Percentiles rank a stretch among this genome's conserved stretches.
Evolutionary conservation across 192 early-diverging fungal genomes (phyloP).

Genomic region (Cladochytrium replicatum): DNA sequence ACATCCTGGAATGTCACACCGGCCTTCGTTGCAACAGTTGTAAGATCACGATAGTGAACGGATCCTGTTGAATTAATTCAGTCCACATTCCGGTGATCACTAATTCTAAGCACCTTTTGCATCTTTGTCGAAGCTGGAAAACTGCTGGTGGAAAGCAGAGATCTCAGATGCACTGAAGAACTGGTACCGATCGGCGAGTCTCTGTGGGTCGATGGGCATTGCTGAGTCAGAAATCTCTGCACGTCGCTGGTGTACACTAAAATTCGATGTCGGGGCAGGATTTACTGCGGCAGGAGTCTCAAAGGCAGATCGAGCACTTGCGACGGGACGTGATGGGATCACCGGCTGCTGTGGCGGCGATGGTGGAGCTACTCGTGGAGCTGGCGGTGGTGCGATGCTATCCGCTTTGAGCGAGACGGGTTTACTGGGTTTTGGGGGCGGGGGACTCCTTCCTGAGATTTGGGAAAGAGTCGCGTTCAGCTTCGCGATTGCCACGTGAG

Average conservation of each 20-base stretch:
- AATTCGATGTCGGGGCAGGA: too few relatives aligned
- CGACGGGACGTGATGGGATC: neutral
- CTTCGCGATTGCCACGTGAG: too few relatives aligned
- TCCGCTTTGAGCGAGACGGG: too few relatives aligned
- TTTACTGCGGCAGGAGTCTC: too few relatives aligned
- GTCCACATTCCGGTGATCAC: too few relatives aligned
- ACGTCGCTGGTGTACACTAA: too few relatives aligned
- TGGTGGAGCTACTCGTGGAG: slow-evolving; percentile 1
- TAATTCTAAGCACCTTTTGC: too few relatives aligned
- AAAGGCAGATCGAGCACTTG: neutral
- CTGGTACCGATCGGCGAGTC: slow-evolving; percentile 32
- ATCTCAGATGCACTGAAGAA: slow-evolving; percentile 41
- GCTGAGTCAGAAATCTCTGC: slow-evolving; percentile 5
- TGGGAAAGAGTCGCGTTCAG: too few relatives aligned
- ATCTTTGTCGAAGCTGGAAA: slow-evolving; percentile 35
- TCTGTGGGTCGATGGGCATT: slow-evolving; percentile 25
- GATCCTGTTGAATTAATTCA: too few relatives aligned
- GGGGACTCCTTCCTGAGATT: too few relatives aligned
- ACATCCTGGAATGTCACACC: slow-evolving; percentile 35
- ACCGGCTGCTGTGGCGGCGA: neutral
- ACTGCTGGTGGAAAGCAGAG: slow-evolving; percentile 41
- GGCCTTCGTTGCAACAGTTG: slow-evolving; percentile 38
- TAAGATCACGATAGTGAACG: slow-evolving; percentile 34
- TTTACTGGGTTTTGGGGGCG: too few relatives aligned
- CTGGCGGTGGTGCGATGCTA: too few relatives aligned